Base-by-base conservation (phyloP, 1,284 basidiomycete species). In the Trichosporon sp. region DNA sequence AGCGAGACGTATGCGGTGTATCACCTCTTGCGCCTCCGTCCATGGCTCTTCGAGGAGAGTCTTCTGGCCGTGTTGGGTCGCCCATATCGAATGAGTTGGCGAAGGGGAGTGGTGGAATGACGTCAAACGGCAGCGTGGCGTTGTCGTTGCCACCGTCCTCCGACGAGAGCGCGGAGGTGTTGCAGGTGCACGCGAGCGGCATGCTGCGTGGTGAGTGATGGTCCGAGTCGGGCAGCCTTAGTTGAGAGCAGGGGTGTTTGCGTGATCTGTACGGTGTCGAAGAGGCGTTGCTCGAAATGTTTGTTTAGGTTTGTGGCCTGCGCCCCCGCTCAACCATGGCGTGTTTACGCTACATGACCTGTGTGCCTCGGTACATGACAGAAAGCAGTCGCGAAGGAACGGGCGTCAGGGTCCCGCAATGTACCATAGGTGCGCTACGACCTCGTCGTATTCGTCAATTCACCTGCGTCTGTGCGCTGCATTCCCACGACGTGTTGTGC, bases 151-250 rank as follows among this genome's bases (percentile, higher is more conserved):
- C 15, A 60, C 29, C 56, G 27, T 60, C 21, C 3, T 27, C 56
- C 32, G 56, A 31, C 15, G 38, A 60, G 29, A n/a, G 56, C 12
- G 15, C 15, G 29, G 47, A 51, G 21, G 56, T 31, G 56, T 23
- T 60, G 56, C 56, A 60, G 29, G 56, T 60, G 56, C 56, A 60
- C 56, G 27, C 27, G 27, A 60, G 56, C 56, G 56, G 27, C 56
- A 60, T 29, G 8, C 29, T 18, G 25, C 27, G 27, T 23, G n/a
- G 12, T 31, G 56, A 18, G 18, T 6, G 56, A 60, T n/a, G 56
- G 29, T 18, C 56, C 27, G 15, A 60, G 56, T 60, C 56, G 13
- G 27, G 56, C 56, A 60, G 27, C 56, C 27, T 15, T 29, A 31
- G 56, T n/a, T 32, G 13, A 5, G 25, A 31, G 27, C 6, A 18